These are phyloP conservation scores for Phytophthora tentaculata DNA, from an alignment of 352 stramenopile genomes.

Conservation along the genomic window DNA sequence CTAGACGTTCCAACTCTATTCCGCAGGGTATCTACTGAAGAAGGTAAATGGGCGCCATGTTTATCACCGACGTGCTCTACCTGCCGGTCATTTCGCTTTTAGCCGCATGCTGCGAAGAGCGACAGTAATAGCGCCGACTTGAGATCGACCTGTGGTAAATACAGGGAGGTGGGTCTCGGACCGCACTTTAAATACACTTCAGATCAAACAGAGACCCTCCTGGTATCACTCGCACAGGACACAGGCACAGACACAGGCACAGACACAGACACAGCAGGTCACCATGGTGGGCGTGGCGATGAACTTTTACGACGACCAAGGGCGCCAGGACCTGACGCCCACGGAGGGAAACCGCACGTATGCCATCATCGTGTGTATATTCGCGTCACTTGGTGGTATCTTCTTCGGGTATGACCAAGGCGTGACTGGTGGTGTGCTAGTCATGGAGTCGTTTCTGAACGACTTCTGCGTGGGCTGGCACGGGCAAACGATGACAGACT, in stretches of 20 bases:
- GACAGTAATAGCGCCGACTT: no score
- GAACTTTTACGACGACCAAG: slow-evolving; percentile 51
- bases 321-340: slow-evolving; percentile 36
- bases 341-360: slow-evolving; percentile 53
- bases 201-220: no score
- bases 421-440: slow-evolving; percentile 44
- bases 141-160: not conserved
- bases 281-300: slow-evolving; percentile 46
- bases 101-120: slow-evolving; percentile 17
- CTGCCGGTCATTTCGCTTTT: slow-evolving; percentile 16
- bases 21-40: not conserved
- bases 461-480: slow-evolving; percentile 57
- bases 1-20: no score
- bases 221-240: no score
- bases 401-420: slow-evolving; percentile 53
- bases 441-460: slow-evolving; percentile 58
- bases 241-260: no score
- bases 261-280: slow-evolving; percentile 3
- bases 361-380: slow-evolving; percentile 51
- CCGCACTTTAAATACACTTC: no score
- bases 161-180: no score
- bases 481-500: slow-evolving; percentile 45
- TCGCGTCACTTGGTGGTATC: slow-evolving; percentile 44
- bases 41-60: slow-evolving; percentile 11
- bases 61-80: slow-evolving; percentile 11